Base-by-base conservation (phyloP, 1,284 basidiomycete species). In the Sporisorium exsertum region DNA sequence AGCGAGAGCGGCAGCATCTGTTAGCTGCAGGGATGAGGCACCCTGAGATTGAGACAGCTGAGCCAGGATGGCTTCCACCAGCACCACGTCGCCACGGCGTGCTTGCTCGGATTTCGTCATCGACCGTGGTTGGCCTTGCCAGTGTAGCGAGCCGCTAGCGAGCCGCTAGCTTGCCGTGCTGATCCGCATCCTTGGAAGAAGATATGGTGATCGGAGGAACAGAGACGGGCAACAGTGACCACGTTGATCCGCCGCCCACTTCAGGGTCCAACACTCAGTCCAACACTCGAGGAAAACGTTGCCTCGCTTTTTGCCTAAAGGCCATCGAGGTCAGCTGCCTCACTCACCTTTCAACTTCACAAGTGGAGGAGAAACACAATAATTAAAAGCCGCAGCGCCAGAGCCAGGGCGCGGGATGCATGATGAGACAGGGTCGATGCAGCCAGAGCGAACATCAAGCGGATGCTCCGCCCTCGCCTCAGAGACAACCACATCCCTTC, bases 241-340 rank as follows among this genome's bases (percentile, higher is more conserved):
- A 20, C 40, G 40, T 18, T 40, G 18, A 40, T 5, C 37, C 37
- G 7, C 32, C n/a, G 13, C 7, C 24, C 33, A 26, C 35, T 53
- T 53, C 52, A 53, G 52, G 52, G 52, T 53, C 52, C 52, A 42
- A 53, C 15, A n/a, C 3, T 40, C 8, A 29, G 46, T 29, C 46
- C 27, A 22, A 33, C 37, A 40, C 37, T 40, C 9, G 6, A 40
- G 27, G 42, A 53, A 40, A 51, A 24, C 9, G 33, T 35, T 29
- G 29, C 22, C 6, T 26, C 20, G 15, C 16, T 8, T 40, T 40
- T 18, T 43, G 40, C n/a, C 18, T 5, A 20, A 20, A 20, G n/a
- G 20, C 16, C n/a, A 37, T 5, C 29, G 13, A 37, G 13, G 13
- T 7, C 16, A n/a, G 5, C 37, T 40, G n/a, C 20, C 8, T 5